Base-by-base conservation (phyloP, 495 filamentous ascomycete species). In the Aspergillus ellipticus region DNA sequence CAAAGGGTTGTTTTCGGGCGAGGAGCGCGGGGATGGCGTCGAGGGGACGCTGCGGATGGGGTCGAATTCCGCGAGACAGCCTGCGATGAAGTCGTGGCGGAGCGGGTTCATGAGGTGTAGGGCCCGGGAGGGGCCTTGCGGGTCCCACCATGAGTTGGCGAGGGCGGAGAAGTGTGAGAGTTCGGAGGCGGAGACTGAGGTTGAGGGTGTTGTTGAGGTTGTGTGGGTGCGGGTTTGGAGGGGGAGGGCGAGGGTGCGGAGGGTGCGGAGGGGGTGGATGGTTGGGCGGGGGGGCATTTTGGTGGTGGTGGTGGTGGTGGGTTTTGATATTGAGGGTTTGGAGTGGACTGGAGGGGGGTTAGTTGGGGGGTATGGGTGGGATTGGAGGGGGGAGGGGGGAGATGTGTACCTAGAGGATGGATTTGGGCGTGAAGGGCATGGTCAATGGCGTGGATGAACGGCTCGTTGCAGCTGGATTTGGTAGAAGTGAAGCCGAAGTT, bases 31-130 rank as follows among this genome's bases (percentile, higher is more conserved):
- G 21, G 37, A 20, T 29, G 22, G 19, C 35, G 41, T 19, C 9
- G 43, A 20, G 15, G 22, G 28, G 31, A 49, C 35, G 26, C 48
- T 49, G 51, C 48, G 47, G 42, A 42, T 59, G 67, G 65, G 65
- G 7, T 46, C 60, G 21, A 64, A 66, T 41, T 74, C 74, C 60
- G 79, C 70, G 55, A 81, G 85, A 62, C 92, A 96, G 33, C 75
- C 68, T 2, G 75, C 72, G 69, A 98, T 94, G 75, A 97, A 97
- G 65, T 90, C 85, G 71, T 97, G 91, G 29, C 94, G 91, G 41
- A 95, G 83, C 9, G 95, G 94, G 77, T 98, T 97, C 94, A 98
- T 97, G 47, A 95, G 85, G 71, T 97, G 95, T 2, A 98, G 85
- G 58, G 96, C 85, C 13, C 92, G 85, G 0, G 91, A 97, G 17